Evolutionary conservation across 1,284 basidiomycete genomes (phyloP).

Genomic region (Chalciporus sp.): DNA sequence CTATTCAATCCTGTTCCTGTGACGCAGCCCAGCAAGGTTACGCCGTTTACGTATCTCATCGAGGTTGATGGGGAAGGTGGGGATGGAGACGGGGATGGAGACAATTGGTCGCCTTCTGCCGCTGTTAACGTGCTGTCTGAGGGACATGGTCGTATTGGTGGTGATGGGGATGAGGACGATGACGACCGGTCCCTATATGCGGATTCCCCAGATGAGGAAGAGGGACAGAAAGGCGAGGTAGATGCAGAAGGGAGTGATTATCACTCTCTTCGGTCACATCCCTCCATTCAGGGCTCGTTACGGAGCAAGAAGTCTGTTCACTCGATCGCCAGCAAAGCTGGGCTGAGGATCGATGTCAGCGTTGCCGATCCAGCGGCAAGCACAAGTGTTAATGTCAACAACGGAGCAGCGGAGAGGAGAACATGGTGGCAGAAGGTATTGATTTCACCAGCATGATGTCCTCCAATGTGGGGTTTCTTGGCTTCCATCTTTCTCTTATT

Average conservation of each 20-base stretch:
- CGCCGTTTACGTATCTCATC: slow-evolving; percentile 63
- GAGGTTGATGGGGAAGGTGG: slow-evolving; percentile 24
- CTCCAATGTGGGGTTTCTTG: background rate
- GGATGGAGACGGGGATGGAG: slow-evolving; percentile 16
- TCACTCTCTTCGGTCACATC: slow-evolving; percentile 32
- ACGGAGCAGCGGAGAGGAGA: slow-evolving; percentile 23
- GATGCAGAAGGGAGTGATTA: slow-evolving; percentile 30
- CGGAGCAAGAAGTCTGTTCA: slow-evolving; percentile 19
- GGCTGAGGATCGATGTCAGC: background rate
- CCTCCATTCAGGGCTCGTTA: slow-evolving; percentile 27
- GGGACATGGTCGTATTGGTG: background rate
- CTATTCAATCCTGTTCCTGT: slow-evolving; percentile 70
- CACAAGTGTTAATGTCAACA: background rate
- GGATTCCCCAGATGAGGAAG: slow-evolving; percentile 23
- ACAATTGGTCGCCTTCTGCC: background rate
- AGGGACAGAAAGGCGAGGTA: slow-evolving; percentile 11
- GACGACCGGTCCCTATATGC: slow-evolving; percentile 28
- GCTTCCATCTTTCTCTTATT: background rate
- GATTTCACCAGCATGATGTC: slow-evolving; percentile 10
- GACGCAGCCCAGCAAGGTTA: slow-evolving; percentile 44
- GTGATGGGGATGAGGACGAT: slow-evolving; percentile 9
- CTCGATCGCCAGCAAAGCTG: slow-evolving; percentile 19
- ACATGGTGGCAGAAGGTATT: slow-evolving; percentile 37
- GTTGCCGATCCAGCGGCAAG: background rate
- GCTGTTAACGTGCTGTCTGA: background rate